These are phyloP conservation scores for Maudiozyma saulgeensis DNA, from an alignment of 805 yeast species.

Conservation along the genomic window DNA sequence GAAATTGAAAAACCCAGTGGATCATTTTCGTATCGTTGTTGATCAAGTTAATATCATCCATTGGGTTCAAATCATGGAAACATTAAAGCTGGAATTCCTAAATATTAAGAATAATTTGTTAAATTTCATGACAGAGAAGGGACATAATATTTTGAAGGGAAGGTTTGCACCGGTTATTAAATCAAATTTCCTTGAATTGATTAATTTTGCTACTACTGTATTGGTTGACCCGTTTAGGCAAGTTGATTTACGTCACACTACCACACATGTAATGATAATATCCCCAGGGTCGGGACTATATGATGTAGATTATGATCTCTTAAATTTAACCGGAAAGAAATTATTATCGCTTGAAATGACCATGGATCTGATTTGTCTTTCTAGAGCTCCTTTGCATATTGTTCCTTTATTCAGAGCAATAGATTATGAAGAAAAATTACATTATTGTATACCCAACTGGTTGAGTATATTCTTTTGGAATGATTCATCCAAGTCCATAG, in stretches of 20 bases:
- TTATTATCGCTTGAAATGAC: constrained; percentile 74
- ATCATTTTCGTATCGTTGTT: constrained; percentile 86
- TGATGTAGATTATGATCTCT: constrained; percentile 77
- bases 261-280: constrained; percentile 79
- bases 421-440: constrained; percentile 40
- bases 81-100: constrained; percentile 74
- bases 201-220: constrained; percentile 72
- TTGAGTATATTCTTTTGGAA: constrained; percentile 88
- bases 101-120: constrained; percentile 69
- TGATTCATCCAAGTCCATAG: constrained; percentile 36
- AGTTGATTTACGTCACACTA: constrained; percentile 79
- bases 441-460: constrained; percentile 89
- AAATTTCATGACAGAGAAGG: constrained; percentile 31
- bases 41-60: constrained; percentile 83
- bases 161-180: constrained; percentile 76
- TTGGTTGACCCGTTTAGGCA: constrained; percentile 71
- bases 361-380: constrained; percentile 77
- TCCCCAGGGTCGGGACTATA: constrained; percentile 91
- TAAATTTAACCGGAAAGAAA: constrained; percentile 66
- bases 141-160: constrained; percentile 39
- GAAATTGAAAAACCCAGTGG: constrained; percentile 54
- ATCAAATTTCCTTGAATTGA: constrained; percentile 81
- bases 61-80: constrained; percentile 90
- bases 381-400: constrained; percentile 85
- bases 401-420: constrained; percentile 79